Base-by-base conservation (phyloP, 2,329 filamentous ascomycete species). In the Phaeosphaeriaceae sp. region DNA sequence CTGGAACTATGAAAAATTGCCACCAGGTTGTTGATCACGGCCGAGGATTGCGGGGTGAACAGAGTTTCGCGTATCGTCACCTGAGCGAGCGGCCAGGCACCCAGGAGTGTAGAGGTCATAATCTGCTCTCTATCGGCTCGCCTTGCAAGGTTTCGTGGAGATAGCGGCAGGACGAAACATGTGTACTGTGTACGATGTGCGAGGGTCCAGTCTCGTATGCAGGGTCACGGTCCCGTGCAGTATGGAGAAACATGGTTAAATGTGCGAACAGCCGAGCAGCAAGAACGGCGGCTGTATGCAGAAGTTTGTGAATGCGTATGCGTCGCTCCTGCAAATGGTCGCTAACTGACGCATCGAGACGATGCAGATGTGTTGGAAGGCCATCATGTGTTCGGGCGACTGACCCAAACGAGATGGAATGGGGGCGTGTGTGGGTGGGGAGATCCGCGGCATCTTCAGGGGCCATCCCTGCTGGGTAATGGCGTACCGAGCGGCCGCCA, bases 41-140 rank as follows among this genome's bases (percentile, higher is more conserved):
- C 31, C 27, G 25, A 49, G 25, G 24, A 31, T 36, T 51, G 48
- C 33, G 33, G 48, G 24, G 33, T 24, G 20, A 42, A 51, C 20
- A 24, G 7, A 51, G 33, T 51, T 51, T 51, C 48, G 33, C 48
- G 27, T 41, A 41, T 20, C 47, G 31, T 36, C 31, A 36, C 31
- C 31, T 36, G 31, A 13, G 25, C 25, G 25, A 27, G 25, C 25
- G 25, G 25, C 13, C 22, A 20, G 17, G 19, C 20, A n/a, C 25
- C 33, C 19, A 51, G 48, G 33, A 17, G 11, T 19, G 25, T 49
- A 27, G 48, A 42, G 31, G 20, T 40, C 24, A 41, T 41, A 41
- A 9, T 7, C 17, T 25, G 9, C n/a, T 41, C 11, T n/a, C 20
- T 51, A 51, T 40, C 19, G 48, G n/a, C 31, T 22, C 11, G 7